Evolutionary conservation across 1,284 basidiomycete genomes (phyloP).

Genomic region (Mycena citricolor): DNA sequence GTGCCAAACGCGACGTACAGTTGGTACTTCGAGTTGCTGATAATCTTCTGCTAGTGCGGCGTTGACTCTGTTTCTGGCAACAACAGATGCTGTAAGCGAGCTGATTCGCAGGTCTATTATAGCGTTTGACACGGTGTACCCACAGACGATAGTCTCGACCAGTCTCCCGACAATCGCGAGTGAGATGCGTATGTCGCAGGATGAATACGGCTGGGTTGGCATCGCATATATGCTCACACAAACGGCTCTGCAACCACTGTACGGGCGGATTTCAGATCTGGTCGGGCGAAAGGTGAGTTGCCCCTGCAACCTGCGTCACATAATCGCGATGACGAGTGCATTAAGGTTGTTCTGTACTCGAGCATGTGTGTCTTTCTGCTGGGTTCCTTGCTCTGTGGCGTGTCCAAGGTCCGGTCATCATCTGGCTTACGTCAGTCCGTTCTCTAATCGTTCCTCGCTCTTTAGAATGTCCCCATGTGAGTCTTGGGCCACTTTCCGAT

Average conservation of each 20-base stretch:
- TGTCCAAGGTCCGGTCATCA: constrained; percentile 51
- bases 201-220: constrained; percentile 81
- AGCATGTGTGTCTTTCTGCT: constrained; percentile 70
- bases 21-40: constrained; percentile 13
- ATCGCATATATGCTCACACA: constrained; percentile 81
- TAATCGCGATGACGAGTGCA: not conserved
- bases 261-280: constrained; percentile 75
- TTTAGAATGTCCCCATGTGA: constrained; percentile 56
- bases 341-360: constrained; percentile 60
- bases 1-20: constrained; percentile 15
- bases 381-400: constrained; percentile 72
- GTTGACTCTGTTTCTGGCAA: constrained; percentile 74
- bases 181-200: constrained; percentile 61
- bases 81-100: constrained; percentile 71
- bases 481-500: constrained; percentile 4
- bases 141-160: constrained; percentile 78
- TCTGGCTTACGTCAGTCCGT: constrained; percentile 15
- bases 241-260: constrained; percentile 78
- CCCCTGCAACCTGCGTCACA: constrained; percentile 2
- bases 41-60: constrained; percentile 68
- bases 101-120: constrained; percentile 17
- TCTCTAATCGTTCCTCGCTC: constrained; percentile 6
- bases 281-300: constrained; percentile 66
- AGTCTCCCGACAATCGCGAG: constrained; percentile 73
- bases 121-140: constrained; percentile 17